A percentile compares a stretch with the other conserved stretches of the same genome.
Evolutionary conservation across 805 yeast genomes (phyloP).

Genomic region (Yamadazyma paraphyllophila): DNA sequence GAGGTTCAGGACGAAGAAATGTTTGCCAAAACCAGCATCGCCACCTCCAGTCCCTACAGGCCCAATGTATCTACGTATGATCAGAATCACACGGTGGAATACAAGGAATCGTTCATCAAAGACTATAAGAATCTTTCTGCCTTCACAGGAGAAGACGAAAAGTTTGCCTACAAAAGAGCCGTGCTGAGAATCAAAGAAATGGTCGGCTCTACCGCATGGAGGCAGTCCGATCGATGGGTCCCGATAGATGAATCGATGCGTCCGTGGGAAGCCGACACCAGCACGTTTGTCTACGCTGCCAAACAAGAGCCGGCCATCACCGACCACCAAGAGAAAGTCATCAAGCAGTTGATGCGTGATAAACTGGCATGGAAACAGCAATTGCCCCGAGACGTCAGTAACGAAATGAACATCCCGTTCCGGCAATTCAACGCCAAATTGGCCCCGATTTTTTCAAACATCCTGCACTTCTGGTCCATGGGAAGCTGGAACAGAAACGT

Average conservation of each 20-base stretch:
- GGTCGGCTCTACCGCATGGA: constrained; percentile 54
- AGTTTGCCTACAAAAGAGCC: constrained; percentile 70
- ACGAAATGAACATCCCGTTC: constrained; percentile 20
- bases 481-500: constrained; percentile 58
- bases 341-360: not conserved
- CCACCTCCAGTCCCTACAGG: constrained; percentile 60
- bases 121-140: constrained; percentile 49
- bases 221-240: constrained; percentile 48
- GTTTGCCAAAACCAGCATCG: constrained; percentile 63
- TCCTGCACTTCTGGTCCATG: constrained; percentile 65
- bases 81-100: constrained; percentile 36
- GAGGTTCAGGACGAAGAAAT: constrained; percentile 64
- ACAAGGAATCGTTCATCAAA: constrained; percentile 11
- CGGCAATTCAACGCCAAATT: constrained; percentile 20
- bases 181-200: constrained; percentile 62
- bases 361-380: constrained; percentile 1
- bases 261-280: constrained; percentile 48
- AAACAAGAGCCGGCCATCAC: not conserved
- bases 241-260: constrained; percentile 52
- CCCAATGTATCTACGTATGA: constrained; percentile 68
- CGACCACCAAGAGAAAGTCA: not conserved
- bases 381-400: constrained; percentile 26
- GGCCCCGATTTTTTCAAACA: constrained; percentile 22
- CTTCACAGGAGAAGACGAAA: constrained; percentile 77
- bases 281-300: not conserved